Base-by-base conservation (phyloP, 1,139 yeast genomes). In the Lodderomyces oxycetoniae region DNA sequence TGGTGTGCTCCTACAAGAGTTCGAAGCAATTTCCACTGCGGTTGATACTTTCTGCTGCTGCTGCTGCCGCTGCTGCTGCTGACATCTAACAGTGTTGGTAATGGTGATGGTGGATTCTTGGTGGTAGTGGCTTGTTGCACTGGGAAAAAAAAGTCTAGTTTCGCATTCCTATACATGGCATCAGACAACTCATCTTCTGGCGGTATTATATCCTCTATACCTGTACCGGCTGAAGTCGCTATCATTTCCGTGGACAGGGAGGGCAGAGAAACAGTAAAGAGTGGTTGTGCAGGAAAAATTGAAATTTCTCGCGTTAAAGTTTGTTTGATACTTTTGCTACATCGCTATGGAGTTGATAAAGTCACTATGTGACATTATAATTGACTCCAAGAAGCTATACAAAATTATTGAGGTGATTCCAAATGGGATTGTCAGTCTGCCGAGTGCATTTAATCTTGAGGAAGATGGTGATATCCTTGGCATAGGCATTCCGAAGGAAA, bases 1-100 rank as follows among this genome's bases (percentile, higher is more conserved):
- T 74, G 71, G 53, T 93, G 98, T 3, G 97, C 98, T 2, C 71
- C 70, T 1, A 86, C 79, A 2, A 91, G 69, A 2, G 91, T 88
- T 37, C 86, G 66, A 52, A 67, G 67, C 3, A 87, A 67, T 45
- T 75, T 73, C 94, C 95, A 88, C 33, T 30, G 34, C 27, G 30
- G 25, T 12, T 25, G 34, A 17, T 31, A 19, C 4, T 6, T 15
- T 19, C 9, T 27, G 11, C 22, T 10, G 12, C 14, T 8, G n/a
- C n/a, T n/a, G n/a, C n/a, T n/a, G n/a, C n/a, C n/a, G n/a, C n/a
- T n/a, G n/a, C n/a, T n/a, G n/a, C n/a, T n/a, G n/a, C n/a, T n/a
- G n/a, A n/a, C n/a, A n/a, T n/a, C n/a, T n/a, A n/a, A n/a, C n/a
- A n/a, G n/a, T 24, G 26, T 7, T 24, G 24, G 22, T 20, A 13